Evolutionary conservation across 2,329 filamentous ascomycete species (phyloP), one percentile per base, ranked within the genome.

Genomic region (Stagonosporopsis vannaccii): DNA sequence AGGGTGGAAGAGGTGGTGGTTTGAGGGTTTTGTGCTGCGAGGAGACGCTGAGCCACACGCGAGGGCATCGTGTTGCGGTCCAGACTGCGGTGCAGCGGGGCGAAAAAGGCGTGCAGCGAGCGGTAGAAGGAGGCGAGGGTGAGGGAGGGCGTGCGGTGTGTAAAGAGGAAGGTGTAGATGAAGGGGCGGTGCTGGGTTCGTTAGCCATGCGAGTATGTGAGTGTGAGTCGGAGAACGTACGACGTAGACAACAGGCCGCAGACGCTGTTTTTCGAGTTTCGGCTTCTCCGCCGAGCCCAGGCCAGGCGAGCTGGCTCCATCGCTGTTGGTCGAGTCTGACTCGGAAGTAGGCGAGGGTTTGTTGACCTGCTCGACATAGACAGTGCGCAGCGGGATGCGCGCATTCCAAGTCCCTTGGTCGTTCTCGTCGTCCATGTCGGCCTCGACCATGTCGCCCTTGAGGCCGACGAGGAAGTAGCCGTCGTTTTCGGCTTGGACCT

Each of bases 121-220:
- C 74, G 75, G 68, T 82, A 82, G 68, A 82, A 81, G 11, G 71
- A 68, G 2, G 75, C 64, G 7, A 79, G 72, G 32, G 66, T 71
- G 17, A 84, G 70, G 1, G 85, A 84, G 50, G 85, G 81, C 6
- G 88, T 88, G 42, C 81, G 80, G 37, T 83, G 78, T 43, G 83
- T 77, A 73, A 94, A 94, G 4, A 95, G 79, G 58, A 95, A 88
- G 1, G 88, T 85, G 71, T 90, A 93, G 43, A 94, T 84, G 74
- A 94, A 94, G 0, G 91, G 91, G 22, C 83, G 84, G 71, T 87
- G 80, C 73, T 77, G 45, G 15, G 6, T 1, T 2, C 4, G 33
- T 59, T 46, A 55, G 45, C 23, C 20, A 12, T 9, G 28, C 9
- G 12, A 4, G 2, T 12, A n/a, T 6, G 7, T 4, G 20, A 3